These are phyloP conservation scores for Gentiana straminea DNA, from an alignment of 257 asterid genomes.

Conservation along the genomic window DNA sequence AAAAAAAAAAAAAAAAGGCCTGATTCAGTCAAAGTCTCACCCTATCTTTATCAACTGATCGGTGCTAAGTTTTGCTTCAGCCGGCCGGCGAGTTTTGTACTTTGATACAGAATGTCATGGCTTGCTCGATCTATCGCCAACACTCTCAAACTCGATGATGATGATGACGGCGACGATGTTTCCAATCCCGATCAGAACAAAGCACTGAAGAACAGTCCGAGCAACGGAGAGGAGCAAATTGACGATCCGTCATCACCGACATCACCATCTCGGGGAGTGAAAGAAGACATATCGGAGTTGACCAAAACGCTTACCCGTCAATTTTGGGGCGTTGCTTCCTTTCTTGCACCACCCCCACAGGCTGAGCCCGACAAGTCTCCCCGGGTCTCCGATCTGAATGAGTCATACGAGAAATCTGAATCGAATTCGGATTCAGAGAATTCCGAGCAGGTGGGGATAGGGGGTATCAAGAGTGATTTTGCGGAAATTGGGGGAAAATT, in stretches of 20 bases:
- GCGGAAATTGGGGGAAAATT: constrained; percentile 95
- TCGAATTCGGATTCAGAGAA: constrained; percentile 8
- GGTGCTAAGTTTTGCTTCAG: neutral
- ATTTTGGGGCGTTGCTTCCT: constrained; percentile 98
- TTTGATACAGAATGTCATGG: constrained; percentile 66
- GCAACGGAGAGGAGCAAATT: constrained; percentile 19
- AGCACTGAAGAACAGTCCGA: constrained; percentile 9
- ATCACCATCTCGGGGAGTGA: constrained; percentile 75
- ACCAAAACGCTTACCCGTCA: constrained; percentile 81
- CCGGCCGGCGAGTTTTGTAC: constrained; percentile 2
- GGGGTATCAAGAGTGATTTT: constrained; percentile 73
- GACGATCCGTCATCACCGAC: constrained; percentile 33
- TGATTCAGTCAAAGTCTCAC: neutral
- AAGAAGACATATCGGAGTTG: constrained; percentile 89
- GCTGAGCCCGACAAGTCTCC: constrained; percentile 20
- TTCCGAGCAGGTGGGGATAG: constrained; percentile 18
- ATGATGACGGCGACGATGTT: constrained; percentile 21
- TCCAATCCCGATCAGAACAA: constrained; percentile 1
- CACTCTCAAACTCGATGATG: constrained; percentile 64
- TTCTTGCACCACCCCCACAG: constrained; percentile 86
- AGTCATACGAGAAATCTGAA: neutral
- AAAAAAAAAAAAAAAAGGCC: neutral
- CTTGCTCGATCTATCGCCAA: constrained; percentile 89
- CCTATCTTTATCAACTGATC: neutral
- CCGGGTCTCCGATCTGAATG: neutral